These are phyloP conservation scores for Penicillium soppii DNA, from an alignment of 495 filamentous ascomycete species.

Conservation along the genomic window DNA sequence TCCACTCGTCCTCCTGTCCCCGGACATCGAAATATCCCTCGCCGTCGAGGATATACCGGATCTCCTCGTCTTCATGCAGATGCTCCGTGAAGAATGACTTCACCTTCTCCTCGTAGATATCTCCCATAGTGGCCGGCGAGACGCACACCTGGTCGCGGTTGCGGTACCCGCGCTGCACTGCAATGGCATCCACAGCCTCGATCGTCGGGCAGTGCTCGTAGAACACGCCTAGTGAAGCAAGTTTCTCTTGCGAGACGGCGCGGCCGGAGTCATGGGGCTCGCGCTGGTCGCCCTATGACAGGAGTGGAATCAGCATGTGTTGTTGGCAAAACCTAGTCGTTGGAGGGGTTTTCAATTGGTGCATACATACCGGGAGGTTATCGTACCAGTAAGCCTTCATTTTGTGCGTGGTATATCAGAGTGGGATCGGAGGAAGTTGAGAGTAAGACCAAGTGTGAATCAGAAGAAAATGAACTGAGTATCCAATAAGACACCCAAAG, in stretches of 20 bases:
- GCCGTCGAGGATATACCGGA: slow-evolving; percentile 91
- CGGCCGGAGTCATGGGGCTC: slow-evolving; percentile 82
- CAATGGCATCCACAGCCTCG: slow-evolving; percentile 67
- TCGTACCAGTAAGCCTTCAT: slow-evolving; percentile 89
- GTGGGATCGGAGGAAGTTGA: neutral
- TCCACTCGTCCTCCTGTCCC: slow-evolving; percentile 70
- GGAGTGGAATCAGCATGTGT: slow-evolving; percentile 12
- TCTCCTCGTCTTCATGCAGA: slow-evolving; percentile 98
- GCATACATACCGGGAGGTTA: slow-evolving; percentile 64
- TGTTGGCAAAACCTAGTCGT: neutral
- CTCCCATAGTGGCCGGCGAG: slow-evolving; percentile 85
- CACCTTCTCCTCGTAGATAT: slow-evolving; percentile 78
- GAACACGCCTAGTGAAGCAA: slow-evolving; percentile 73
- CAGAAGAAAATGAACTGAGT: neutral
- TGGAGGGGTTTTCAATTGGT: slow-evolving; percentile 7
- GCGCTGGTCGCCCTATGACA: slow-evolving; percentile 84
- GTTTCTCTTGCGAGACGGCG: slow-evolving; percentile 56
- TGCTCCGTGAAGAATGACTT: slow-evolving; percentile 93
- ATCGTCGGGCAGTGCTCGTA: slow-evolving; percentile 69
- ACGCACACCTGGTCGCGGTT: slow-evolving; percentile 92
- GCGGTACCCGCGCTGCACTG: slow-evolving; percentile 76
- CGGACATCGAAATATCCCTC: slow-evolving; percentile 93
- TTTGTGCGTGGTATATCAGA: neutral
- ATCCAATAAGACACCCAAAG: too few relatives aligned
- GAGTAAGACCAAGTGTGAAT: neutral